Evolutionary conservation across 495 filamentous ascomycete species (phyloP), one percentile per base, ranked within the genome.

Genomic region (Aspergillus conjunctus): DNA sequence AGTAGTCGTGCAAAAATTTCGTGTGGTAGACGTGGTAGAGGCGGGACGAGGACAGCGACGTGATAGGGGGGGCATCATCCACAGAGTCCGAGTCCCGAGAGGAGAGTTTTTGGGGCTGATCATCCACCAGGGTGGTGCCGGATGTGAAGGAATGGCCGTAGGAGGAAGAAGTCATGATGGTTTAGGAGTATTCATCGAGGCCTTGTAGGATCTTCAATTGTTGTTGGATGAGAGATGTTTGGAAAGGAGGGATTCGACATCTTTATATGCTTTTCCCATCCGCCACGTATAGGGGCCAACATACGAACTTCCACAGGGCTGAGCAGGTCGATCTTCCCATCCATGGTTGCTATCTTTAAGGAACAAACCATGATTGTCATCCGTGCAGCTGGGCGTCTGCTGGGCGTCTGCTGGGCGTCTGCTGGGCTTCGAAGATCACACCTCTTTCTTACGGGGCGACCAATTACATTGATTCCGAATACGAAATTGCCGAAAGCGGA

Each of bases 11-110:
- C 4, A 54, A 68, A 32, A 61, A 71, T 7, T 65, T 18, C 22
- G 65, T 73, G 48, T 71, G 61, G 31, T 70, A 71, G 56, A 75
- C 61, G 44, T 66, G 57, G 45, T 61, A 64, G n/a, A 59, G 30
- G 30, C 55, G 49, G 18, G 58, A 53, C 20, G 17, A 48, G 50
- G 41, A 11, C 31, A 37, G 31, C 1, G 39, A 20, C 12, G n/a
- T 41, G 33, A 51, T 5, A 43, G 44, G 37, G 34, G 34, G 14
- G 37, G 37, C 4, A n/a, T n/a, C 9, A 41, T 52, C 46, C 21
- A n/a, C 22, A 4, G 33, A 43, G 33, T 26, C 56, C 41, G 56
- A 51, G 30, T 48, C 34, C 21, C 39, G 11, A 1, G n/a, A 6
- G 17, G 21, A 48, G 20, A 48, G 1, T 20, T 10, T 48, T 48